Base-by-base conservation (phyloP, 2,329 filamentous ascomycete species). In the Pestalotiopsis sp. region DNA sequence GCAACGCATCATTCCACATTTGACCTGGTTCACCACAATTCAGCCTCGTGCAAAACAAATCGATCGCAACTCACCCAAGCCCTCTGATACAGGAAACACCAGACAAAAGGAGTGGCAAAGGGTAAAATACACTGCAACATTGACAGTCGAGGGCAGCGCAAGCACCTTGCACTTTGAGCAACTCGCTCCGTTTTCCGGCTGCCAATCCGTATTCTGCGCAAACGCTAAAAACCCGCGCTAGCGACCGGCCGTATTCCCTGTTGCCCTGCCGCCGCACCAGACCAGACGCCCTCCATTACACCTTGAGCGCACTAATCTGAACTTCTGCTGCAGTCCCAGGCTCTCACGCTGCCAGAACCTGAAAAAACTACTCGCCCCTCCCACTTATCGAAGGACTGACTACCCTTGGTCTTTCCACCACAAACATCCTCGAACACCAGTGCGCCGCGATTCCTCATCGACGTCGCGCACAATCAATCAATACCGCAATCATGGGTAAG, bases 401-500 rank as follows among this genome's bases (percentile, higher is more conserved):
- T 36, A 66, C 64, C 52, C 49, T 39, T 38, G 64, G 45, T 65
- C 41, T 58, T 65, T 65, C 64, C 25, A 62, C 59, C 38, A 25
- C 61, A 17, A 36, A 64, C 38, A 23, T 36, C n/a, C 23, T 39
- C n/a, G 5, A 31, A 5, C 66, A 64, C 67, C 70, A 70, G 69
- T 73, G 74, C 75, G 74, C 72, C 70, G 73, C 71, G 68, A 66
- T 70, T 57, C 58, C 7, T 63, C 64, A 64, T 69, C 61, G 71
- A 66, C 71, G 70, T 75, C 71, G 75, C 76, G 75, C 76, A 74
- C 74, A 69, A 68, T 67, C 69, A 68, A n/a, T 13, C 70, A 74
- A 79, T 81, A 82, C 83, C 86, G 87, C 87, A 87, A 90, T 83
- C 85, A 90, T 90, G 87, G 85, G 87, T 90, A 81, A 80, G 86